phyloP scores from a whole-genome alignment of 1,284 basidiomycete genomes.

The Pseudozyma flocculosa region DNA sequence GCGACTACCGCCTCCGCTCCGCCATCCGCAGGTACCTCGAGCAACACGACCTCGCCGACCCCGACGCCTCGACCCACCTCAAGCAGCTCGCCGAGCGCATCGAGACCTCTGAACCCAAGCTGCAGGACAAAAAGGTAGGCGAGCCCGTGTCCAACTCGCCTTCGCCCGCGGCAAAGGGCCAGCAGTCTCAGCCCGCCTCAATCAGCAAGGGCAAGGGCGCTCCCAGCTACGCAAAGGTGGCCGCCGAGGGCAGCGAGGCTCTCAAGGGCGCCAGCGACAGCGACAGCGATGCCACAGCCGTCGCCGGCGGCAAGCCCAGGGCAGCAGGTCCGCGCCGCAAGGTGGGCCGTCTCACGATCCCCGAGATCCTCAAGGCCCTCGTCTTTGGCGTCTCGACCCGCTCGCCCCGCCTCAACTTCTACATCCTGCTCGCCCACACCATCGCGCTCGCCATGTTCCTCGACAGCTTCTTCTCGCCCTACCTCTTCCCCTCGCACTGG shows the following conservation, averaged over 20 bases:
- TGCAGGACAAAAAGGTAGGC: conserved; percentile 17
- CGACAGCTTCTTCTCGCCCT: conserved; percentile 51
- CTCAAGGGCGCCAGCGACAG: conserved; percentile 12
- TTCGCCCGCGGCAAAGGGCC: conserved; percentile 5
- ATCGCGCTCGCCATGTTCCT: conserved; percentile 46
- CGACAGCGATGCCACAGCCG: neutral
- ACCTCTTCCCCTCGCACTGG: conserved; percentile 54
- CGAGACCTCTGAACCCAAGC: conserved; percentile 22
- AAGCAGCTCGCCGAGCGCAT: conserved; percentile 35
- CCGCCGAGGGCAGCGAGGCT: neutral
- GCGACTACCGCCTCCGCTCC: conserved; percentile 27
- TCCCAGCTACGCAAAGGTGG: conserved; percentile 21
- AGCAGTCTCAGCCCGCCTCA: conserved; percentile 5
- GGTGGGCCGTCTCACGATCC: conserved; percentile 7
- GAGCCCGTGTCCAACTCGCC: conserved; percentile 19
- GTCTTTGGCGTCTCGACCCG: conserved; percentile 43
- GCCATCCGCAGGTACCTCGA: conserved; percentile 16
- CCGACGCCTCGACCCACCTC: conserved; percentile 15
- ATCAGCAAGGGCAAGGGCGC: conserved; percentile 2
- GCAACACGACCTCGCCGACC: neutral
- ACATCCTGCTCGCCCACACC: conserved; percentile 39
- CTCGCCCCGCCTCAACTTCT: conserved; percentile 35
- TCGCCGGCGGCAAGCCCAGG: too few species aligned
- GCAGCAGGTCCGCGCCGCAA: conserved; percentile 2
- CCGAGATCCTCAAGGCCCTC: conserved; percentile 25